These are phyloP conservation scores for Arthrobotrys sinensis DNA, from an alignment of 2,329 filamentous ascomycete genomes.

Conservation along the genomic window DNA sequence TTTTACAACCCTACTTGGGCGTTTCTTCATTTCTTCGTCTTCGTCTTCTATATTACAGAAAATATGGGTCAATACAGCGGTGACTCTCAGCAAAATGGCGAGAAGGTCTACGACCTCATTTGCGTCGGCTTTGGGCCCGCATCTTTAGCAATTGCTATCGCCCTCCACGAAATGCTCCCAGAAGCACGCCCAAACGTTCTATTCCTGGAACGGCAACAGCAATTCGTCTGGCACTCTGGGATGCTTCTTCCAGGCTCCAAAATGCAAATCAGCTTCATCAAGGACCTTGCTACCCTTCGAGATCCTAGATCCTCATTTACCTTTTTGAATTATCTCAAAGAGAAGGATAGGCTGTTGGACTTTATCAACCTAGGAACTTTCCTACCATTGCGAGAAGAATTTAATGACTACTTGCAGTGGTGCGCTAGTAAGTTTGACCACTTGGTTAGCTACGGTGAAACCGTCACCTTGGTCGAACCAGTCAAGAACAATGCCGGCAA, in stretches of 20 bases:
- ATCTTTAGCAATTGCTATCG: conserved; percentile 88
- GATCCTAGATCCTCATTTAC: conserved; percentile 93
- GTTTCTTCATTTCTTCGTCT: neutral
- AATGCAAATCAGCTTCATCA: conserved; percentile 99
- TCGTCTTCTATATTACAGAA: conserved; percentile 12
- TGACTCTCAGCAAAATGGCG: conserved; percentile 19
- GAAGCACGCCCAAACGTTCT: conserved; percentile 79
- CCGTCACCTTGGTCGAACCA: conserved; percentile 81
- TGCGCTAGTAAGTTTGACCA: conserved; percentile 84
- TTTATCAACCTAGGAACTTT: conserved; percentile 95
- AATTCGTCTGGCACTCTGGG: conserved; percentile 92
- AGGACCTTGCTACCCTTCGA: conserved; percentile 90
- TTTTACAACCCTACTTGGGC: conserved; percentile 22
- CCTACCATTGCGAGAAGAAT: conserved; percentile 86
- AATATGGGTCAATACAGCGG: conserved; percentile 56
- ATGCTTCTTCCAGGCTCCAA: conserved; percentile 94
- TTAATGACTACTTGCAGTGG: conserved; percentile 96
- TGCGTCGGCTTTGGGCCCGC: conserved; percentile 95
- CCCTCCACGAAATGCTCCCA: conserved; percentile 82
- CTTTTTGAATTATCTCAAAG: conserved; percentile 93
- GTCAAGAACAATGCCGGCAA: conserved; percentile 69
- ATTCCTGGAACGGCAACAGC: conserved; percentile 87
- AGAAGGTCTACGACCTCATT: conserved; percentile 83
- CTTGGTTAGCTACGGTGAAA: conserved; percentile 81
- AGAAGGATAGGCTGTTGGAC: conserved; percentile 83